Base-by-base conservation (phyloP, 2,329 filamentous ascomycete species). In the Sclerotinia minor region DNA sequence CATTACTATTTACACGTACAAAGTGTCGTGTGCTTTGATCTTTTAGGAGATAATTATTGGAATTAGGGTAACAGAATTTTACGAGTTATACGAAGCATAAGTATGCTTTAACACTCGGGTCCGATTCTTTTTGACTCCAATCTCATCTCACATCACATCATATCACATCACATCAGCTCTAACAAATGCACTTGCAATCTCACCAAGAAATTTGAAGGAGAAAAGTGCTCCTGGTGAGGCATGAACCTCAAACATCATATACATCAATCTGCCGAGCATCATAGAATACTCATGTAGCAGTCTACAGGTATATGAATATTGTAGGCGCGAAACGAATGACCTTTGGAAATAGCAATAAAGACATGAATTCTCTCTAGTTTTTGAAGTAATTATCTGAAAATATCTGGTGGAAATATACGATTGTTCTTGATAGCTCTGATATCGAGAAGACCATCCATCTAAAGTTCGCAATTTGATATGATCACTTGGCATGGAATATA, bases 1-100 rank as follows among this genome's bases (percentile, higher is more conserved):
- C 21, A 15, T 9, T 19, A 9, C 35, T 41, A 41, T 35, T 9
- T 44, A 26, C 7, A 3, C 17, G 35, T 58, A 44, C 35, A 19
- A 58, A 58, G n/a, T 58, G 35, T 58, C 35, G n/a, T 58, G 35
- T 58, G 35, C 54, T 41, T 57, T 35, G 38, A 57, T 57, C 24
- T 41, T 9, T 57, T 15, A 57, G 17, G 19, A 38, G 11, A 26
- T 32, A 5, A 45, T 45, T 44, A 60, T 26, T 60, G 1, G 19
- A 19, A 4, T 45, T 47, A 38, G 24, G 21, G 35, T 35, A 57
- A 21, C 21, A 59, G 9, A 32, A 47, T 4, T 21, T 60, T 21
- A 32, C 5, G 11, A 41, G 24, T 21, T 47, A 41, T 29, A 44
- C 35, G 21, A 41, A 24, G 35, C 19, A 26, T 44, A 57, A 58